A percentile compares a stretch with the other conserved stretches of the same genome.
phyloP scores from a whole-genome alignment of 345 rosid genomes.

The Linum tenue region DNA sequence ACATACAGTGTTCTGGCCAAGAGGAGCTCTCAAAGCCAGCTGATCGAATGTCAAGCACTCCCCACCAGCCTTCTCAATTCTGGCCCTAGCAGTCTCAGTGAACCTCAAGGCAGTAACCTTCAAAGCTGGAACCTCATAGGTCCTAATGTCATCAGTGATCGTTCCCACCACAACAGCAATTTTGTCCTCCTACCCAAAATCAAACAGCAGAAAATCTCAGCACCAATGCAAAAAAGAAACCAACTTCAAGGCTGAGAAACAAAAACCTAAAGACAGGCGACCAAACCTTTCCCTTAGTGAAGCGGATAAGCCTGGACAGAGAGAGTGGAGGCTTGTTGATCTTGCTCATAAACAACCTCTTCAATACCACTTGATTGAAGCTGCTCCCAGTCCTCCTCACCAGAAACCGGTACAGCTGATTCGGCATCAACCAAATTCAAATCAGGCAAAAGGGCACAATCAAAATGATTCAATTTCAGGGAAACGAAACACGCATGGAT shows the following conservation, averaged over 20 bases:
- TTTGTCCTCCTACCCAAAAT: not conserved
- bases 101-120: conserved; percentile 2
- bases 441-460: too few relatives aligned
- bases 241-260: not conserved
- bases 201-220: not conserved
- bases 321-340: conserved; percentile 1
- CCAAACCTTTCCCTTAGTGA: not conserved
- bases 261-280: not conserved
- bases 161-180: conserved; percentile 4
- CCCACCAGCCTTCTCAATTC: not conserved
- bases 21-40: conserved; percentile 5
- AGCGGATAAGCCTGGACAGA: conserved; percentile 4
- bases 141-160: not conserved
- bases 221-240: not conserved
- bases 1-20: conserved; percentile 4
- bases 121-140: not conserved
- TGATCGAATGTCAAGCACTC: not conserved
- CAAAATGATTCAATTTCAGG: too few relatives aligned
- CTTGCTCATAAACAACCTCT: conserved; percentile 5
- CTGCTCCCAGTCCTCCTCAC: conserved; percentile 4
- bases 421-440: not conserved
- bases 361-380: conserved; percentile 2
- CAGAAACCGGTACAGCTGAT: conserved; percentile 2
- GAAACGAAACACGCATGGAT: too few relatives aligned
- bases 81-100: conserved; percentile 5